These are phyloP conservation scores for Solanum bukasovii DNA, from an alignment of 257 asterid species.

Conservation along the genomic window DNA sequence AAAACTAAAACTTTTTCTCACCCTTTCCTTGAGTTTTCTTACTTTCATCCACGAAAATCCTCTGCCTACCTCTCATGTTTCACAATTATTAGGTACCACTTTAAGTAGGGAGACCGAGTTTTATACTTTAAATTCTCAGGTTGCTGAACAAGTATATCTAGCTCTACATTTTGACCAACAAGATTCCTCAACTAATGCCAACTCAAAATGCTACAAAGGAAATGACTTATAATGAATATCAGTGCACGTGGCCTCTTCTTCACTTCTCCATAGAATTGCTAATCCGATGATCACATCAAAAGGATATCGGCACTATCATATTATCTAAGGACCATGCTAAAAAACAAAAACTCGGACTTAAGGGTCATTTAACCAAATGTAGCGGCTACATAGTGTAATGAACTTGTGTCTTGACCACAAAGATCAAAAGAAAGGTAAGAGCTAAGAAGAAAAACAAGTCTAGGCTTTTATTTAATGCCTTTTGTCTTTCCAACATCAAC, in stretches of 20 bases:
- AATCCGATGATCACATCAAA: not conserved
- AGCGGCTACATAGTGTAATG: not conserved
- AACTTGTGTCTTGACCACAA: not conserved
- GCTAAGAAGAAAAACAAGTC: not conserved
- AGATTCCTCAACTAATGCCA: not conserved
- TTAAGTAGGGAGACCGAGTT: not conserved
- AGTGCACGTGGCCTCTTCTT: not conserved
- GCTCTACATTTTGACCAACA: not conserved
- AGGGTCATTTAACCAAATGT: not conserved
- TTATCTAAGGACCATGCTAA: not conserved
- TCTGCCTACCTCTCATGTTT: not conserved
- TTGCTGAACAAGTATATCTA: not conserved
- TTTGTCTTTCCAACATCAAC: not conserved
- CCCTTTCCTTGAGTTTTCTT: not conserved
- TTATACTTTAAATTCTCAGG: not conserved
- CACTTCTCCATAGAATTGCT: not conserved
- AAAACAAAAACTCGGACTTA: not conserved
- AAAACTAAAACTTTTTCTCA: not conserved
- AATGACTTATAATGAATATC: not conserved
- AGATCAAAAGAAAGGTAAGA: not conserved
- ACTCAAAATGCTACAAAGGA: not conserved
- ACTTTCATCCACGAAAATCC: not conserved
- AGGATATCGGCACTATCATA: not conserved
- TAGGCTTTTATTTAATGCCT: not conserved
- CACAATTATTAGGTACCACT: not conserved